Evolutionary conservation across 495 filamentous ascomycete species (phyloP).

Genomic region (Podospora appendiculata): DNA sequence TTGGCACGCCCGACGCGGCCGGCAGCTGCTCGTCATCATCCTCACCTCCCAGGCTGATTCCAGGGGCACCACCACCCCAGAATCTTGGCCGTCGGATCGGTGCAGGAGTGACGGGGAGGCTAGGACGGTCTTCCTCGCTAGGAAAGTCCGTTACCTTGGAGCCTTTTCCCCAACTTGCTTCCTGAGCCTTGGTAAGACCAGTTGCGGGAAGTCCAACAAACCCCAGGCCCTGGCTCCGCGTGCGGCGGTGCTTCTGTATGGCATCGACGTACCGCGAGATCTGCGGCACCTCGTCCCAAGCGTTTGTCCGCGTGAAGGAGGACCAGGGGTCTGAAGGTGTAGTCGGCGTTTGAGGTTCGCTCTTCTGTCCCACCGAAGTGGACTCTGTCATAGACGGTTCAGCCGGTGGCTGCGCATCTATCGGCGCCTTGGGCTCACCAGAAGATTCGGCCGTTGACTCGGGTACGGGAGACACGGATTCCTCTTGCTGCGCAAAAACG

Average conservation of each 20-base stretch:
- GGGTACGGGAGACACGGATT: constrained; percentile 9
- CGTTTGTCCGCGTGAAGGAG: constrained; percentile 60
- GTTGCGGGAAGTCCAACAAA: constrained; percentile 8
- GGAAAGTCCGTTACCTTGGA: constrained; percentile 80
- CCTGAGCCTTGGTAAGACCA: constrained; percentile 1
- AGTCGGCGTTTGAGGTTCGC: constrained; percentile 38
- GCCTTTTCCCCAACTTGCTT: constrained; percentile 24
- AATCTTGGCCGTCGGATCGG: constrained; percentile 47
- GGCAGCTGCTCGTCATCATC: constrained; percentile 54
- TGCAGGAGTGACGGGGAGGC: constrained; percentile 84
- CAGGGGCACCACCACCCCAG: constrained; percentile 29
- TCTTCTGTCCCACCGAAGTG: constrained; percentile 27
- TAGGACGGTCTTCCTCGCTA: constrained; percentile 71
- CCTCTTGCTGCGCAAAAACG: constrained; percentile 57
- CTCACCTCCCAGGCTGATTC: constrained; percentile 47
- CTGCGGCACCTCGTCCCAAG: constrained; percentile 79
- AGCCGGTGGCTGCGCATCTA: constrained; percentile 15
- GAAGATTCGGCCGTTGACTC: constrained; percentile 4
- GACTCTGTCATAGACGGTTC: constrained; percentile 28
- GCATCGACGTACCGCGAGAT: constrained; percentile 74
- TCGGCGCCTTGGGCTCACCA: constrained; percentile 13
- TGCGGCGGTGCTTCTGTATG: constrained; percentile 56
- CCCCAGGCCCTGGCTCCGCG: constrained; percentile 49
- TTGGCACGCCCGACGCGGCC: constrained; percentile 69
- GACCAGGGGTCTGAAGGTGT: constrained; percentile 52